phyloP scores from a whole-genome alignment of 2,329 filamentous ascomycete genomes.

The Zymoseptoria brevis region DNA sequence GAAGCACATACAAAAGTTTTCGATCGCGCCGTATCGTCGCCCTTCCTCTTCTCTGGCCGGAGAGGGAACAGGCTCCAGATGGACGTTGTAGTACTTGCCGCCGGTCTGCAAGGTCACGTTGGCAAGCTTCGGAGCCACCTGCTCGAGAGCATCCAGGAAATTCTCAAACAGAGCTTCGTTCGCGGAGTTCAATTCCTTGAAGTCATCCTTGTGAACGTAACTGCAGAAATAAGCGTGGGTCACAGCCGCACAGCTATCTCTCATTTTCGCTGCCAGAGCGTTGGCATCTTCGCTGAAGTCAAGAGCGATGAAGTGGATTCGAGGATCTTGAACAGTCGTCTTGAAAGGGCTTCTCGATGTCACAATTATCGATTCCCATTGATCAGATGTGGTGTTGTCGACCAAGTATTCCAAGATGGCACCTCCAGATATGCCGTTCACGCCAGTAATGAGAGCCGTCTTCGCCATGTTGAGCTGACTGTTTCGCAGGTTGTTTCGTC shows the following conservation, averaged over 20 bases:
- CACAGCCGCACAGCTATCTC: constrained; percentile 19
- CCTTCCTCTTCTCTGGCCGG: constrained; percentile 5
- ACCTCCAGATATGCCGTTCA: constrained; percentile 30
- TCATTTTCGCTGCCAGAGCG: constrained; percentile 14
- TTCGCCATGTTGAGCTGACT: constrained; percentile 12
- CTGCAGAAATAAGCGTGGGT: constrained; percentile 32
- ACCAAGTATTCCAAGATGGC: constrained; percentile 31
- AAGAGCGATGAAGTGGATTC: constrained; percentile 27
- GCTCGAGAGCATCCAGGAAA: constrained; percentile 26
- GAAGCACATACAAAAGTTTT: background rate
- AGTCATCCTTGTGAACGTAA: constrained; percentile 29
- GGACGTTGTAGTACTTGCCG: constrained; percentile 11
- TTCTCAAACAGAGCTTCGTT: constrained; percentile 30
- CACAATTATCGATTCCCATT: constrained; percentile 26
- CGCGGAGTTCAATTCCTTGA: constrained; percentile 18
- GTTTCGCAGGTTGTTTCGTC: too few species aligned
- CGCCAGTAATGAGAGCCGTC: constrained; percentile 30
- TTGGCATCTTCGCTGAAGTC: constrained; percentile 21
- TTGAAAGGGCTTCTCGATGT: constrained; percentile 23
- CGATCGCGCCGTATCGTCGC: background rate
- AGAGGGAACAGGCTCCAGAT: constrained; percentile 3
- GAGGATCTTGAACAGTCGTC: constrained; percentile 21
- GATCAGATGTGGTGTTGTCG: constrained; percentile 14
- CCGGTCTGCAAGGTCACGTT: constrained; percentile 18
- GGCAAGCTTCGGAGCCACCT: constrained; percentile 19